phyloP scores from a whole-genome alignment of 208 protist genomes.

The Leishmania arabica region DNA sequence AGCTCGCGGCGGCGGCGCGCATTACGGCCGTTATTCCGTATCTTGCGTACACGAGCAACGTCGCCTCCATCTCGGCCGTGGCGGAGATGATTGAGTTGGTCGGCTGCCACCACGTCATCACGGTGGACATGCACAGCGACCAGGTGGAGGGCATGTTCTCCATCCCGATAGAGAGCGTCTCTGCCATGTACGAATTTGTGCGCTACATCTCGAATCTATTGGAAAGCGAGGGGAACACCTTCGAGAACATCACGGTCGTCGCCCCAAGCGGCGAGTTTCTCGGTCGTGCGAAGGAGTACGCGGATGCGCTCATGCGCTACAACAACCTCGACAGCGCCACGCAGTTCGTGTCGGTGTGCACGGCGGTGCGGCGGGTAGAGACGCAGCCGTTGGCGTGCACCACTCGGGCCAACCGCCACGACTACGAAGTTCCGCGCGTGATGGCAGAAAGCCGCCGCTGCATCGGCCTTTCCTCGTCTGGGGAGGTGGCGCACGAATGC shows the following conservation, averaged over 20 bases:
- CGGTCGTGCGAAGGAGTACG: slow-evolving; percentile 78
- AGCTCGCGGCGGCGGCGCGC: slow-evolving; percentile 75
- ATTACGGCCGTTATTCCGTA: slow-evolving; percentile 96
- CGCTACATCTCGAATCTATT: slow-evolving; percentile 71
- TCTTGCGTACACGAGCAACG: slow-evolving; percentile 91
- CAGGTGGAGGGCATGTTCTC: slow-evolving; percentile 96
- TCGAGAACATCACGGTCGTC: slow-evolving; percentile 78
- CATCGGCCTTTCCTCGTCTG: neutral
- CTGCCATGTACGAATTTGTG: slow-evolving; percentile 87
- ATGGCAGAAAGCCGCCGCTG: neutral
- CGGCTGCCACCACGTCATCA: slow-evolving; percentile 92
- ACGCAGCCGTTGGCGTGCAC: slow-evolving; percentile 12
- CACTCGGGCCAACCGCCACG: neutral
- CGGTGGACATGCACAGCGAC: slow-evolving; percentile 91
- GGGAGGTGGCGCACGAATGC: neutral
- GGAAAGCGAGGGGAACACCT: slow-evolving; percentile 64
- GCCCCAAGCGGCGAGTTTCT: slow-evolving; percentile 61
- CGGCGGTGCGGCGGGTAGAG: slow-evolving; percentile 64
- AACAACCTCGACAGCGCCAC: slow-evolving; percentile 56
- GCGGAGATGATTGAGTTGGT: slow-evolving; percentile 91
- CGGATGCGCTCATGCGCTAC: slow-evolving; percentile 83
- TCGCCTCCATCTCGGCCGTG: slow-evolving; percentile 90
- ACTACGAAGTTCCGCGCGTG: neutral
- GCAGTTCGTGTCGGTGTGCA: slow-evolving; percentile 87
- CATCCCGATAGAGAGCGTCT: slow-evolving; percentile 92